phyloP scores from a whole-genome alignment of 2,329 filamentous ascomycete genomes.

The Fusarium xylarioides region DNA sequence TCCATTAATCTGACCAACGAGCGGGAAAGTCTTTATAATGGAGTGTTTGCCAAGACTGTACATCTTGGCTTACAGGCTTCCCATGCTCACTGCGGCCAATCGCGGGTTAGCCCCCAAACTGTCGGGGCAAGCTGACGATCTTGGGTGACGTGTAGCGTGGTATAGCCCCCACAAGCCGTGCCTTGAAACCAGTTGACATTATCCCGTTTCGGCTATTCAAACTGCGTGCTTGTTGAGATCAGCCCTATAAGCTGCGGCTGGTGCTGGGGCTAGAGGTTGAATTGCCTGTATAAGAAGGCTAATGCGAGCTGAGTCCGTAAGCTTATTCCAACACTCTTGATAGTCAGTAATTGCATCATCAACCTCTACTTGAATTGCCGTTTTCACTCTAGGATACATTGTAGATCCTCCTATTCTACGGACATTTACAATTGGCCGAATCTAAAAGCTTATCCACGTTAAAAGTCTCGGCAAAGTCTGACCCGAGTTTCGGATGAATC shows the following conservation, averaged over 20 bases:
- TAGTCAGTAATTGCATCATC: not conserved
- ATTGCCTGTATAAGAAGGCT: not conserved
- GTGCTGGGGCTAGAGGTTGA: not conserved
- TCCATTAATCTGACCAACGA: not conserved
- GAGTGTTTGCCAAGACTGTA: not conserved
- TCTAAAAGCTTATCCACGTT: not conserved
- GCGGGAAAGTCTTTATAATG: not conserved
- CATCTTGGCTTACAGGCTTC: not conserved
- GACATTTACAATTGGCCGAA: not conserved
- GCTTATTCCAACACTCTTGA: accelerated
- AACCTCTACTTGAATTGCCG: not conserved
- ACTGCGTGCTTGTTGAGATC: not conserved
- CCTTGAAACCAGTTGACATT: not conserved
- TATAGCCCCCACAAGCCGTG: not conserved
- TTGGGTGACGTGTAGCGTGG: not conserved
- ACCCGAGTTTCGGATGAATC: not conserved
- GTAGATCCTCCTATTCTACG: not conserved
- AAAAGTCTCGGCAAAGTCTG: not conserved
- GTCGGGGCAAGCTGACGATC: not conserved
- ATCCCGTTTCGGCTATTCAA: not conserved
- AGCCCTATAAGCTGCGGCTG: not conserved
- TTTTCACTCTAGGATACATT: not conserved
- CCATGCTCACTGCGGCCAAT: not conserved
- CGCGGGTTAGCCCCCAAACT: not conserved
- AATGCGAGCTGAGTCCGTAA: not conserved